Percentiles rank a stretch among this genome's conserved stretches.
These are phyloP conservation scores for Pythium utonaiense DNA, from an alignment of 352 stramenopile genomes.

Conservation along the genomic window DNA sequence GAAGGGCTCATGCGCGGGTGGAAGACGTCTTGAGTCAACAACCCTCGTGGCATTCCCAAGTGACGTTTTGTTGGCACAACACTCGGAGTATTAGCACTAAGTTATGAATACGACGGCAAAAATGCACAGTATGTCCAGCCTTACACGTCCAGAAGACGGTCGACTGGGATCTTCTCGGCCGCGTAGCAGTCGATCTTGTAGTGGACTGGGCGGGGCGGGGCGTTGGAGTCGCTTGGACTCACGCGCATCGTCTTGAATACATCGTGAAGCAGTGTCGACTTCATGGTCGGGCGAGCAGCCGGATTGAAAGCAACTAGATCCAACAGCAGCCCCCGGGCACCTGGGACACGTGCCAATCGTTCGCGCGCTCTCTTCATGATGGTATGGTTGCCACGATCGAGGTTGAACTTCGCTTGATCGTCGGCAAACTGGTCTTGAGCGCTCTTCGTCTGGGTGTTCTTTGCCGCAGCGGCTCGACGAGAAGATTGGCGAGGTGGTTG, in stretches of 20 bases:
- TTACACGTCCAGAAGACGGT: conserved; percentile 41
- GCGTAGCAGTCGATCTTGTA: conserved; percentile 63
- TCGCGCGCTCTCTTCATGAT: conserved; percentile 51
- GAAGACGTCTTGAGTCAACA: conserved; percentile 18
- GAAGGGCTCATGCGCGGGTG: conserved; percentile 74
- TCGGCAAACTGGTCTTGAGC: conserved; percentile 35
- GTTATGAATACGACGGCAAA: conserved; percentile 13
- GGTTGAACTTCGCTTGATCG: conserved; percentile 46
- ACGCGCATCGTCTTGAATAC: conserved; percentile 49
- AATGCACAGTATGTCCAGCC: not conserved
- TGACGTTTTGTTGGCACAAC: not conserved
- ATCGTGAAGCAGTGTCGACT: conserved; percentile 52
- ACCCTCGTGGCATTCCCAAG: not conserved
- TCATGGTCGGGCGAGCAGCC: conserved; percentile 55
- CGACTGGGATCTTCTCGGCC: conserved; percentile 6
- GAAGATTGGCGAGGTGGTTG: conserved; percentile 10
- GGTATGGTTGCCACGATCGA: conserved; percentile 40
- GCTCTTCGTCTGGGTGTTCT: not conserved
- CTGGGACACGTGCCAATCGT: conserved; percentile 37
- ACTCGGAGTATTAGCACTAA: conserved; percentile 5
- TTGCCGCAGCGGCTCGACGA: conserved; percentile 15
- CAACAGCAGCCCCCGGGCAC: conserved; percentile 46
- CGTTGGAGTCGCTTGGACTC: conserved; percentile 2
- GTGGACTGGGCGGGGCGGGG: conserved; percentile 25
- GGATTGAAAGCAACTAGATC: conserved; percentile 66